Conservation (phyloP, 176 grass and related monocot genomes). For the Triticum turgidum region DNA sequence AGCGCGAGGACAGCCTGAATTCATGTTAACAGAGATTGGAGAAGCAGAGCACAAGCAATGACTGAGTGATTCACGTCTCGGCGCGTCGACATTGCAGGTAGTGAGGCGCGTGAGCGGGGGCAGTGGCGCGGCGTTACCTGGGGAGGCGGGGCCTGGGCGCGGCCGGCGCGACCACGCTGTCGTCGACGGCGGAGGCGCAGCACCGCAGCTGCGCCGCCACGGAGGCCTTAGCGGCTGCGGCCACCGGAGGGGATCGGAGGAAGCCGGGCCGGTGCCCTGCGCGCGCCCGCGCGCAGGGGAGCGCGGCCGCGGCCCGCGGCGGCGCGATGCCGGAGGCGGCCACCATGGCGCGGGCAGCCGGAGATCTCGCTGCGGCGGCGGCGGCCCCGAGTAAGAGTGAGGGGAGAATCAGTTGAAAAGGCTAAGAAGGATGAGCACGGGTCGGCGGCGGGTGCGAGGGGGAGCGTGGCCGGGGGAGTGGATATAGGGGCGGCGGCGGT, state of each 20-base stretch:
- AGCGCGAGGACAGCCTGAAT: not conserved
- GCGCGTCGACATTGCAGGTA: not conserved
- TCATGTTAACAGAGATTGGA: not conserved
- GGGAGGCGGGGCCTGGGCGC: not conserved
- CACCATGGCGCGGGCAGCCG: constrained; percentile 30
- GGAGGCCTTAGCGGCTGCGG: not conserved
- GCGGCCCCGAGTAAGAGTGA: not conserved
- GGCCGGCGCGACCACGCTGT: not conserved
- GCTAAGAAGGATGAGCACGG: not conserved
- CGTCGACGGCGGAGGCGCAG: constrained; percentile 45
- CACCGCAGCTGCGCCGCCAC: constrained; percentile 25
- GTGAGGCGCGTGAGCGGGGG: not conserved
- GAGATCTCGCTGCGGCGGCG: constrained; percentile 39
- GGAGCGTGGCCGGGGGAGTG: not conserved
- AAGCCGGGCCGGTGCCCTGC: not conserved
- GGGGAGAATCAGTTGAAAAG: not conserved
- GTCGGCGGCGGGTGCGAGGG: not conserved
- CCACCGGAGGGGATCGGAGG: constrained; percentile 14
- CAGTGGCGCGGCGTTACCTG: constrained; percentile 17
- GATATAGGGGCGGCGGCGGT: constrained; percentile 55
- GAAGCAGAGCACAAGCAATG: not conserved
- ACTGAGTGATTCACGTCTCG: not conserved
- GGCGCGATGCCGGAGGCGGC: constrained; percentile 49
- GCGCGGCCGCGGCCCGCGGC: constrained; percentile 3
- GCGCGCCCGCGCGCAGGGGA: not conserved